Conservation (phyloP, 371 early-diverging fungal species). For the Sanchytrium tribonematis region DNA sequence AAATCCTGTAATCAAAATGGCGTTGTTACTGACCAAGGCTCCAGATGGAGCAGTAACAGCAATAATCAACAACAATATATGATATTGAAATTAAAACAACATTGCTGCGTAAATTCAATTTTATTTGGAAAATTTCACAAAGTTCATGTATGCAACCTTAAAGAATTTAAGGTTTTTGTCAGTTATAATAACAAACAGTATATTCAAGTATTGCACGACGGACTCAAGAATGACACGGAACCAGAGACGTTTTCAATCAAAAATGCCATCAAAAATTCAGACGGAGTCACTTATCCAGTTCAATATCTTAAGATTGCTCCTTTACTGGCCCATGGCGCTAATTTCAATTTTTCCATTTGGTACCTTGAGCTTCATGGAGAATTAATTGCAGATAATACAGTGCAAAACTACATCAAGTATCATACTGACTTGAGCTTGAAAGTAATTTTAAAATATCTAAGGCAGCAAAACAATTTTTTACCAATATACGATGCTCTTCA, state of each 20-base stretch:
- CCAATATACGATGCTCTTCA: background rate
- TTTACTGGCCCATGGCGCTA: constrained; percentile 56
- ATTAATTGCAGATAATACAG: background rate
- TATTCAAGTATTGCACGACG: constrained; percentile 57
- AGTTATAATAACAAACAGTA: constrained; percentile 40
- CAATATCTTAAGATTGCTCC: constrained; percentile 79
- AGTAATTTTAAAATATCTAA: background rate
- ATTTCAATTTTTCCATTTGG: constrained; percentile 87
- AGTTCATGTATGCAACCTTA: constrained; percentile 82
- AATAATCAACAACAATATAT: constrained; percentile 55
- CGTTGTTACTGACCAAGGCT: constrained; percentile 15
- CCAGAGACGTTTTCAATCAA: constrained; percentile 60
- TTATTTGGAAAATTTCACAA: constrained; percentile 86
- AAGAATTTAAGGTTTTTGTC: constrained; percentile 81
- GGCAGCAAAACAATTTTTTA: background rate
- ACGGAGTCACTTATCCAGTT: constrained; percentile 26
- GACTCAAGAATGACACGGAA: constrained; percentile 59
- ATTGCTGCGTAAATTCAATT: constrained; percentile 17
- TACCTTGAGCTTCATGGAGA: constrained; percentile 52
- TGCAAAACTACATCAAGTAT: background rate
- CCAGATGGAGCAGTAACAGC: constrained; percentile 54
- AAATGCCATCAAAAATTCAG: constrained; percentile 5
- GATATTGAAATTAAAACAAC: constrained; percentile 32
- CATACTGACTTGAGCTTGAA: background rate
- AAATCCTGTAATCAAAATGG: constrained; percentile 33